A percentile compares a stretch with the other conserved stretches of the same genome.
These are phyloP conservation scores for Botryobasidium botryosum DNA, from an alignment of 768 basidiomycete species.

Conservation along the genomic window DNA sequence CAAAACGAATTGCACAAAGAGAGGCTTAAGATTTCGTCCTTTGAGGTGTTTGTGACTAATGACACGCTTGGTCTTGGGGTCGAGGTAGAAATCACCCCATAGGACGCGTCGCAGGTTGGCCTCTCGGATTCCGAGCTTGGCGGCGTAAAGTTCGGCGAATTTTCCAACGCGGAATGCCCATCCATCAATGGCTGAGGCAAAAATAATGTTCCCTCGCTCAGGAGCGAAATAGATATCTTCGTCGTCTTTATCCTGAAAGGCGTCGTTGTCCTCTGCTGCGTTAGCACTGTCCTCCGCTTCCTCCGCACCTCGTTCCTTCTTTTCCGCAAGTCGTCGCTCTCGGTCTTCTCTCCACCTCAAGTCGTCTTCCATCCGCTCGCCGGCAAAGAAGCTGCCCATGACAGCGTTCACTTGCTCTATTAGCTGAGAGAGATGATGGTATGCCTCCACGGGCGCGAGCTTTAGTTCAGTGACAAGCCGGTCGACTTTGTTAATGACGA, in stretches of 20 bases:
- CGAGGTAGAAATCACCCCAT: conserved; percentile 96
- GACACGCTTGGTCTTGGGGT: conserved; percentile 88
- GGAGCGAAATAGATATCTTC: conserved; percentile 97
- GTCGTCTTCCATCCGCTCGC: conserved; percentile 94
- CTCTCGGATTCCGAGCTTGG: conserved; percentile 84
- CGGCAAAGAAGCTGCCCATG: conserved; percentile 91
- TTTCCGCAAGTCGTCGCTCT: conserved; percentile 59
- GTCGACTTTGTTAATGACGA: conserved; percentile 96
- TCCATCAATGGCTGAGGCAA: conserved; percentile 88
- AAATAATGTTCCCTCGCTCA: conserved; percentile 87
- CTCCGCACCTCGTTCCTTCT: conserved; percentile 38
- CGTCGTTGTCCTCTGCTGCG: conserved; percentile 22
- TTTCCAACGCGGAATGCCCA: conserved; percentile 94
- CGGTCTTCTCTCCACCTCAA: conserved; percentile 85
- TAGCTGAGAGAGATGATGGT: conserved; percentile 81
- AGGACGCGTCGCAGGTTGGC: conserved; percentile 66
- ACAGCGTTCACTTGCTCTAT: conserved; percentile 98
- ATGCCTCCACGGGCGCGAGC: conserved; percentile 77
- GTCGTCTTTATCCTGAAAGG: conserved; percentile 88
- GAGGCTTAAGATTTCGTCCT: conserved; percentile 75
- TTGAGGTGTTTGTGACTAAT: conserved; percentile 80
- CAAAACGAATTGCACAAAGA: conserved; percentile 93
- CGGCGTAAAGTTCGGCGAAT: conserved; percentile 83
- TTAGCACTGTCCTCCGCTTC: conserved; percentile 39
- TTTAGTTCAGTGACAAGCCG: conserved; percentile 87